Conservation (phyloP, 2,329 filamentous ascomycete genomes). For the Kalmusia sp. region DNA sequence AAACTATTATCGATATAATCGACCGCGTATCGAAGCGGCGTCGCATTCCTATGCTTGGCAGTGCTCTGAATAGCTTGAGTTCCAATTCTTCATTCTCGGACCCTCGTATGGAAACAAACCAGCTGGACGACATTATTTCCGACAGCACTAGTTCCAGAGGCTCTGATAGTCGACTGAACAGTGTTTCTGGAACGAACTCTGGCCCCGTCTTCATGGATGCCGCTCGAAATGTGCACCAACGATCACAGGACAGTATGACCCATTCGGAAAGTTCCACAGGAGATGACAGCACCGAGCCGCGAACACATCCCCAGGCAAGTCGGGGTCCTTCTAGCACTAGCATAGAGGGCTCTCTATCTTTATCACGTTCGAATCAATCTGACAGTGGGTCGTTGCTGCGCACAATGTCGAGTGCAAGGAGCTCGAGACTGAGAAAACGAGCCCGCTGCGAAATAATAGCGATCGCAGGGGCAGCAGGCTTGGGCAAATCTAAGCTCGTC, state of each 20-base stretch:
- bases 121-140: constrained; percentile 58
- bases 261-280: constrained; percentile 32
- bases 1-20: constrained; percentile 72
- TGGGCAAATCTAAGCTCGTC: constrained; percentile 67
- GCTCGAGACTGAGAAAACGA: constrained; percentile 58
- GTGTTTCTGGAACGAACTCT: constrained; percentile 26
- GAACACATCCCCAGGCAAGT: constrained; percentile 27
- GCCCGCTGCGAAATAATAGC: constrained; percentile 67
- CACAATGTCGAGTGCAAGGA: constrained; percentile 41
- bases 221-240: constrained; percentile 30
- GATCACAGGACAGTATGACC: constrained; percentile 37
- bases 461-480: constrained; percentile 63
- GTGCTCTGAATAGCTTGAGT: constrained; percentile 57
- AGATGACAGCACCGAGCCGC: constrained; percentile 29
- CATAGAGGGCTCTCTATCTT: constrained; percentile 33
- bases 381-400: constrained; percentile 34
- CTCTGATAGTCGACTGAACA: constrained; percentile 54
- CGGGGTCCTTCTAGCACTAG: constrained; percentile 40
- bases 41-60: constrained; percentile 39
- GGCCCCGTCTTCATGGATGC: constrained; percentile 35
- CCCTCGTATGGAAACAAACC: constrained; percentile 55
- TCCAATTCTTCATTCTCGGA: constrained; percentile 63
- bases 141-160: constrained; percentile 63
- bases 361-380: constrained; percentile 35
- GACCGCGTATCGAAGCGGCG: constrained; percentile 77